Evolutionary conservation across 2,329 filamentous ascomycete species (phyloP).

Genomic region (Pseudogymnoascus sp.): DNA sequence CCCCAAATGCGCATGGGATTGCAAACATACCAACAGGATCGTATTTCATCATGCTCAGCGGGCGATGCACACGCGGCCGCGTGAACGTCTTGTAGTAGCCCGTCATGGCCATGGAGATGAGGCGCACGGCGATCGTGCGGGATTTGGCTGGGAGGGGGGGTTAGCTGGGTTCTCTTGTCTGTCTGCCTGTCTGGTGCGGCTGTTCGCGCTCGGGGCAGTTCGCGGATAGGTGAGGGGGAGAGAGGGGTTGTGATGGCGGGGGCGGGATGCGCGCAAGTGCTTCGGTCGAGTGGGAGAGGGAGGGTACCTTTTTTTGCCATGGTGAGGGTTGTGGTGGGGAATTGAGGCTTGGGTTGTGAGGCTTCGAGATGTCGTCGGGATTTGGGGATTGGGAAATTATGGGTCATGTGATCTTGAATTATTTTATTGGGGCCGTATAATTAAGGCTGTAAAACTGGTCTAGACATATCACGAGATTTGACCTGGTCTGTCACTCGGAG

Average conservation of each 20-base stretch:
- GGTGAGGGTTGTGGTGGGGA: constrained; percentile 13
- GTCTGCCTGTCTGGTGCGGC: neutral
- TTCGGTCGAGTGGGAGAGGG: neutral
- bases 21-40: constrained; percentile 76
- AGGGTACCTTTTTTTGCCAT: constrained; percentile 38
- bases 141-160: constrained; percentile 49
- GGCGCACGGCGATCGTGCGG: constrained; percentile 83
- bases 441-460: neutral
- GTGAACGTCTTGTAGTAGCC: constrained; percentile 92
- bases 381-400: neutral
- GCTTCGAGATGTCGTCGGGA: neutral
- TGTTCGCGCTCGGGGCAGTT: neutral
- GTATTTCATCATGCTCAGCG: constrained; percentile 97
- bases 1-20: neutral
- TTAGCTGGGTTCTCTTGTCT: neutral
- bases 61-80: constrained; percentile 69
- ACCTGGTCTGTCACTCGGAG: constrained; percentile 28
- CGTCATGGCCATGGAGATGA: constrained; percentile 97
- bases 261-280: neutral
- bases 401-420: neutral
- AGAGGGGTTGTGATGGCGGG: too few species aligned
- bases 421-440: neutral
- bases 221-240: neutral
- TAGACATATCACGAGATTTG: neutral
- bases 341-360: neutral